Base-by-base conservation (phyloP, 257 asterid species). In the Cruciata laevipes region DNA sequence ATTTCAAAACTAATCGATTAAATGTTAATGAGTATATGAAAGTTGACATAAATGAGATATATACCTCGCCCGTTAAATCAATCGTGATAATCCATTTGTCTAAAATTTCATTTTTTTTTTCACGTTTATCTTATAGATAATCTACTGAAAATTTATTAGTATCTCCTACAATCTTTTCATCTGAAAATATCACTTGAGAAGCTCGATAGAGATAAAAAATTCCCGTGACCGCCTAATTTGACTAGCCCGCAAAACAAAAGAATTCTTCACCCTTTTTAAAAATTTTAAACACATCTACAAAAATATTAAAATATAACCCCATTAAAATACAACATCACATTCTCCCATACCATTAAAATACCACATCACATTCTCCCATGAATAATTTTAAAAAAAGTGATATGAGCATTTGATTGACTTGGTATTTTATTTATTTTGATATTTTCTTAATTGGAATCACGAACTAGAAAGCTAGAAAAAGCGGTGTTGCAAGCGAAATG, bases 61-160 rank as follows among this genome's bases (percentile, higher is more conserved):
- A 0, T n/a, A 93, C 99, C 99, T 94, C 99, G 8, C 96, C 96
- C 0, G 96, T 89, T 49, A 94, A 83, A 65, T 94, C 96, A 69
- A 90, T 94, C 61, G 95, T 81, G 0, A 94, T 94, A 25, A 94
- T 86, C 99, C 99, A 94, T 69, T 94, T 94, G 62, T 94, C 99
- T 4, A 86, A 23, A 2, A 94, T 85, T 60, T 85, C 79, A 75
- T 85, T 80, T 11, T 68, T 80, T 11, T 68, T 73, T 30, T 81
- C 86, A 27, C 81, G 68, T 61, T 91, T 90, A 17, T 74, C 75
- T 12, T 57, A 80, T 66, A 94, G 74, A 66, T 86, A 94, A 0
- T 65, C 71, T 13, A 74, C 55, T 0, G 99, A 73, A 67, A 83
- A 94, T 2, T 60, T 65, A 0, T 73, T 77, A 8, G 95, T 96